phyloP scores from a whole-genome alignment of 306 rosid genomes.

The Clitoria ternatea region DNA sequence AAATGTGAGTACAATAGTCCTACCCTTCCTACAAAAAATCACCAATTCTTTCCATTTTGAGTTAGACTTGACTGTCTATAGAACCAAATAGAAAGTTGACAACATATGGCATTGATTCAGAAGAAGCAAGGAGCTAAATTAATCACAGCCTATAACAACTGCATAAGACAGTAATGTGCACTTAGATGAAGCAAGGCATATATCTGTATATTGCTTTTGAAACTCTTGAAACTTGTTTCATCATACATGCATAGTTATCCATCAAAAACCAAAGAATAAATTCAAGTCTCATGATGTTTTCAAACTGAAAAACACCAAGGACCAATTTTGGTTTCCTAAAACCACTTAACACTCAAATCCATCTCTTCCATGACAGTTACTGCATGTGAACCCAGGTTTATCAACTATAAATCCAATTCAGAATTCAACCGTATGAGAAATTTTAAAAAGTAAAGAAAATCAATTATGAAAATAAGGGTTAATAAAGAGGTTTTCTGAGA shows the following conservation, averaged over 20 bases:
- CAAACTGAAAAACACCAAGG: background rate
- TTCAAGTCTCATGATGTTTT: background rate
- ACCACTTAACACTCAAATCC: slow-evolving; percentile 7
- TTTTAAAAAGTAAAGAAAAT: slow-evolving; percentile 6
- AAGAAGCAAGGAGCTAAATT: slow-evolving; percentile 9
- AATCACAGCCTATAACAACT: background rate
- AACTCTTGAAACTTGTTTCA: slow-evolving; percentile 17
- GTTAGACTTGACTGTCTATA: background rate
- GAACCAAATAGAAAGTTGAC: slow-evolving; percentile 12
- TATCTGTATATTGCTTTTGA: slow-evolving; percentile 7
- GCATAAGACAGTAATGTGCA: background rate
- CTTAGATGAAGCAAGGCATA: slow-evolving; percentile 2
- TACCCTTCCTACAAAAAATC: background rate
- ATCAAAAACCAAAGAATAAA: slow-evolving; percentile 18
- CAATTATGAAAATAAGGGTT: background rate
- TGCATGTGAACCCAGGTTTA: background rate
- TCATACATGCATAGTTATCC: background rate
- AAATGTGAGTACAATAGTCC: background rate
- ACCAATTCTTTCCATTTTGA: background rate
- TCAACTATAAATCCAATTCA: background rate
- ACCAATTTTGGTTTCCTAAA: background rate
- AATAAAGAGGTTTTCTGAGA: background rate
- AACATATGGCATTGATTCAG: background rate
- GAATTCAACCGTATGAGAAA: background rate
- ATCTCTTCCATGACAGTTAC: background rate